Evolutionary conservation across 768 basidiomycete genomes (phyloP).

Genomic region (Termitomyces sp.): DNA sequence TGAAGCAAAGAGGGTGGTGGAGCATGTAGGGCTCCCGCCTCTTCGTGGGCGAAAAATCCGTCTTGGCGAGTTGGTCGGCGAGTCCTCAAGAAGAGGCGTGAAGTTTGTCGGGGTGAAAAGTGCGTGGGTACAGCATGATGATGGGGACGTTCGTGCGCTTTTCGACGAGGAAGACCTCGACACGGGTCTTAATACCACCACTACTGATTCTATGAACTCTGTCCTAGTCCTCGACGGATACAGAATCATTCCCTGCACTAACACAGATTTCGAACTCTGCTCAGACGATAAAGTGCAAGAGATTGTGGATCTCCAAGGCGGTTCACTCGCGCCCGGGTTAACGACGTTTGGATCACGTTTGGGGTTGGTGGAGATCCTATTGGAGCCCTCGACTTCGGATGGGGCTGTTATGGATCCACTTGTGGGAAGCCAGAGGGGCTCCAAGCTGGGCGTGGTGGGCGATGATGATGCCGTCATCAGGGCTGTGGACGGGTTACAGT

Average conservation of each 20-base stretch:
- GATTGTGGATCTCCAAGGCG: slow-evolving; percentile 57
- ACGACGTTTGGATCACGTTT: slow-evolving; percentile 59
- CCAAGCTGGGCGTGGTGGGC: slow-evolving; percentile 36
- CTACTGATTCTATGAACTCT: background rate
- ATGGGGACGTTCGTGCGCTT: slow-evolving; percentile 17
- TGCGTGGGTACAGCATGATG: slow-evolving; percentile 22
- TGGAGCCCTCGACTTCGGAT: slow-evolving; percentile 64
- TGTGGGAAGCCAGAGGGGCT: slow-evolving; percentile 9
- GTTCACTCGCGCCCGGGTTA: slow-evolving; percentile 56
- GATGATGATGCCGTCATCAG: slow-evolving; percentile 41
- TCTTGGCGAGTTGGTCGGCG: slow-evolving; percentile 2
- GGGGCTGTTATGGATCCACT: slow-evolving; percentile 55
- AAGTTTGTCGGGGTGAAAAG: slow-evolving; percentile 51
- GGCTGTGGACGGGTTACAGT: slow-evolving; percentile 63
- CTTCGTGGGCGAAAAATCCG: slow-evolving; percentile 33
- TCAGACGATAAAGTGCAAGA: slow-evolving; percentile 11
- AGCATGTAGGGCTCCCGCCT: slow-evolving; percentile 68
- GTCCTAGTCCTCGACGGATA: slow-evolving; percentile 52
- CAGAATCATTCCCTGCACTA: slow-evolving; percentile 37
- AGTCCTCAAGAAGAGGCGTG: slow-evolving; percentile 26
- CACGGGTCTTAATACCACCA: slow-evolving; percentile 10
- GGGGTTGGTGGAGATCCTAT: slow-evolving; percentile 64
- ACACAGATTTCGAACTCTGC: slow-evolving; percentile 14
- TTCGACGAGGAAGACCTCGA: slow-evolving; percentile 14
- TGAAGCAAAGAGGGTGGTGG: slow-evolving; percentile 52